These are phyloP conservation scores for Solanum chmielewskii DNA, from an alignment of 257 asterid genomes.

Conservation along the genomic window DNA sequence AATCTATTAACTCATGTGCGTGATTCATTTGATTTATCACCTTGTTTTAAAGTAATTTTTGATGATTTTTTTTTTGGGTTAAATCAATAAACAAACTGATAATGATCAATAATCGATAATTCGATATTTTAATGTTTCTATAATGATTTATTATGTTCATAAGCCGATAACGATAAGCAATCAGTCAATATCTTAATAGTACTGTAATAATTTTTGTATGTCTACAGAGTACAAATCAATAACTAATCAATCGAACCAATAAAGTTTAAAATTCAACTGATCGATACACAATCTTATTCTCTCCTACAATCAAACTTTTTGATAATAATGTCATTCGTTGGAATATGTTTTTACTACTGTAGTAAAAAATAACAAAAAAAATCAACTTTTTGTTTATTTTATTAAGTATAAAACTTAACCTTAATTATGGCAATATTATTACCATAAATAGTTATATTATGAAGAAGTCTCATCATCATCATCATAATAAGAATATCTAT, in stretches of 20 bases:
- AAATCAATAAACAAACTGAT: neutral
- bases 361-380: too few relatives aligned
- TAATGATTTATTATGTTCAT: neutral
- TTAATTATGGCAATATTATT: neutral
- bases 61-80: too few relatives aligned
- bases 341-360: too few relatives aligned
- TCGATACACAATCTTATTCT: rapidly evolving
- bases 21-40: too few relatives aligned
- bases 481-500: neutral
- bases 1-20: neutral
- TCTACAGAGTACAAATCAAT: too few relatives aligned
- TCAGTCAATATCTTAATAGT: neutral
- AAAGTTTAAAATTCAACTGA: neutral
- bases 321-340: too few relatives aligned
- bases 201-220: too few relatives aligned
- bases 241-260: too few relatives aligned
- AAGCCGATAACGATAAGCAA: too few relatives aligned
- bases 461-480: neutral
- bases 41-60: too few relatives aligned
- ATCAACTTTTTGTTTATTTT: neutral
- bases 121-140: neutral
- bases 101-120: too few relatives aligned
- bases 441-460: too few relatives aligned
- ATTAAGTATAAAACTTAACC: neutral
- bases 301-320: neutral